Percentiles rank a stretch among this genome's conserved stretches.
phyloP scores from a whole-genome alignment of 768 basidiomycete genomes.

The Inosperma sp. region DNA sequence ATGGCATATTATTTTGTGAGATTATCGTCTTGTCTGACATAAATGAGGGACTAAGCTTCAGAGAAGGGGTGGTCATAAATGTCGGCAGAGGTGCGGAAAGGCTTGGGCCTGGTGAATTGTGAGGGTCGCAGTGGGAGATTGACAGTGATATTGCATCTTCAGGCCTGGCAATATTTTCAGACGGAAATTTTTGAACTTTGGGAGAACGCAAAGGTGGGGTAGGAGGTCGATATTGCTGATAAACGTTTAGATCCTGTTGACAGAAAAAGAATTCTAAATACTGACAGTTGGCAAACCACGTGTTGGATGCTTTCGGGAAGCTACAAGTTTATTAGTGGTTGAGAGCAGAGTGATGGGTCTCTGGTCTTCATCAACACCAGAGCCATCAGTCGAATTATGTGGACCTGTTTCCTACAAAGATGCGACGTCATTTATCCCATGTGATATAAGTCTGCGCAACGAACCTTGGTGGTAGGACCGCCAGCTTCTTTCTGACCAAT shows the following conservation, averaged over 20 bases:
- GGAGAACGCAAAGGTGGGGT: slow-evolving; percentile 47
- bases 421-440: no score
- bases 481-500: background rate
- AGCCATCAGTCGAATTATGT: no score
- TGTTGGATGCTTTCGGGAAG: background rate
- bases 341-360: background rate
- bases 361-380: slow-evolving; percentile 3
- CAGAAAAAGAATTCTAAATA: background rate
- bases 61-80: slow-evolving; percentile 15
- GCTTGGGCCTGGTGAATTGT: background rate
- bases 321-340: background rate
- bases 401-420: no score
- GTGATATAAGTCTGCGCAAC: no score
- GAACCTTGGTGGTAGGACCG: background rate
- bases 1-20: slow-evolving; percentile 26
- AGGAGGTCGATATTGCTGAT: slow-evolving; percentile 52
- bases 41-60: slow-evolving; percentile 31
- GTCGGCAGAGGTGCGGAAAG: background rate
- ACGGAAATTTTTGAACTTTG: slow-evolving; percentile 7
- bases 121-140: background rate
- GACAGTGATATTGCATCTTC: no score
- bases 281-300: slow-evolving; percentile 15
- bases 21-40: slow-evolving; percentile 33
- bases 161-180: background rate
- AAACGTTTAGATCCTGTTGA: background rate